Conservation (phyloP, 2,329 filamentous ascomycete species). For the Botrytis medusae region DNA sequence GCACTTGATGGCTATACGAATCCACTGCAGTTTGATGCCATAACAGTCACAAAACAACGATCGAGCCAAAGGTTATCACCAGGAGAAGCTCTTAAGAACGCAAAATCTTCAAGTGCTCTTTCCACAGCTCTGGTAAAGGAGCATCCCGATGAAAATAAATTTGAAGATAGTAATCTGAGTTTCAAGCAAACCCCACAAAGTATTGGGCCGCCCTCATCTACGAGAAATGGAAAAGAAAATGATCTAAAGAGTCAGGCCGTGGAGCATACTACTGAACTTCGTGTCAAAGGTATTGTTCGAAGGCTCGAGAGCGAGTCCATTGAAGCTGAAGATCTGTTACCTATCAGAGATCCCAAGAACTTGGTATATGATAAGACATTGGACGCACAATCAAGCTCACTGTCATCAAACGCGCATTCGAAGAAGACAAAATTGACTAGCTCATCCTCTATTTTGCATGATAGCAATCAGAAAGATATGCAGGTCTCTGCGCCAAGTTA, state of each 20-base stretch:
- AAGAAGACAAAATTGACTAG: neutral
- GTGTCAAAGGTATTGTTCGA: constrained; percentile 5
- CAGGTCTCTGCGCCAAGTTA: neutral
- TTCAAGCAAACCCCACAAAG: constrained; percentile 6
- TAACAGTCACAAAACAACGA: constrained; percentile 34
- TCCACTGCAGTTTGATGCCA: constrained; percentile 18
- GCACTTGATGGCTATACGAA: neutral
- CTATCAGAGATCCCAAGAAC: neutral
- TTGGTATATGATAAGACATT: neutral
- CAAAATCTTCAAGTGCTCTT: constrained; percentile 18
- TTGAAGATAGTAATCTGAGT: neutral
- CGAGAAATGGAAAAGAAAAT: neutral
- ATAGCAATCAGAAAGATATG: neutral
- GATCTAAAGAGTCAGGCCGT: neutral
- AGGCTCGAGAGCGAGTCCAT: neutral
- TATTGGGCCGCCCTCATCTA: neutral
- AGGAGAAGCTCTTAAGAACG: constrained; percentile 11
- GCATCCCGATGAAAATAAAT: constrained; percentile 11
- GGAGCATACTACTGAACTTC: neutral
- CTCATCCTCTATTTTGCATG: neutral
- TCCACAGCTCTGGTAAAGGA: constrained; percentile 18
- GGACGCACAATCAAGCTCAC: neutral
- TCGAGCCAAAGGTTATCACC: neutral
- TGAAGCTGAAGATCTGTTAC: neutral
- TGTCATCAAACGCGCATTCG: neutral